phyloP scores from a whole-genome alignment of 257 asterid genomes.

The Cordia subcordata region DNA sequence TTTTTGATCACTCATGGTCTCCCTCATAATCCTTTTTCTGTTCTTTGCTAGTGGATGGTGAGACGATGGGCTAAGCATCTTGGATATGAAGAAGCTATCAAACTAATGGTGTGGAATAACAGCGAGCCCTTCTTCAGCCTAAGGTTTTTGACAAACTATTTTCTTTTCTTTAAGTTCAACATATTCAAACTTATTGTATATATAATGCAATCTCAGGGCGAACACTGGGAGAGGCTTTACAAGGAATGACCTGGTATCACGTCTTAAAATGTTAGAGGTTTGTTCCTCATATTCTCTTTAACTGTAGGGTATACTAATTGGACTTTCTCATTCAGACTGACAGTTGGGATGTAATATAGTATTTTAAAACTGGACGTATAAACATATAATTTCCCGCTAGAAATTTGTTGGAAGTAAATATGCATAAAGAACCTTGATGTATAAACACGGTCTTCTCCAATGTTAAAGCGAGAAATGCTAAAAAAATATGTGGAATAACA shows the following conservation, averaged over 20 bases:
- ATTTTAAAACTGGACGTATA: no score
- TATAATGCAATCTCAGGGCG: constrained; percentile 52
- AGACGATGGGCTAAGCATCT: constrained; percentile 76
- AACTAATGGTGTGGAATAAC: constrained; percentile 86
- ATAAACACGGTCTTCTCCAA: no score
- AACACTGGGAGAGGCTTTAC: constrained; percentile 64
- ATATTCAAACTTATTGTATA: constrained; percentile 6
- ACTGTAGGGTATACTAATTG: no score
- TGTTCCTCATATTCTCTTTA: constrained; percentile 1
- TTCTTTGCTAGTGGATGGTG: constrained; percentile 81
- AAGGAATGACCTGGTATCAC: constrained; percentile 55
- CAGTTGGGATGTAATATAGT: no score
- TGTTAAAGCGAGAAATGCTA: no score
- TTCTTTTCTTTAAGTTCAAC: constrained; percentile 5
- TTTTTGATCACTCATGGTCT: constrained; percentile 14
- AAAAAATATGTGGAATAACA: no score
- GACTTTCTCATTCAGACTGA: no score
- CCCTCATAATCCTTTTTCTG: constrained; percentile 6
- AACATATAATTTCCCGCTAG: no score
- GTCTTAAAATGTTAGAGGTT: constrained; percentile 68
- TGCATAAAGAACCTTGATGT: no score
- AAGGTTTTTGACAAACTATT: constrained; percentile 42
- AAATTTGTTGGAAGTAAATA: no score
- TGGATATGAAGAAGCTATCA: constrained; percentile 68
- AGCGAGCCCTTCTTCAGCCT: constrained; percentile 71